Evolutionary conservation across 129 eudicot species (phyloP), one percentile per base, ranked within the genome.

Genomic region (Erigeron canadensis): DNA sequence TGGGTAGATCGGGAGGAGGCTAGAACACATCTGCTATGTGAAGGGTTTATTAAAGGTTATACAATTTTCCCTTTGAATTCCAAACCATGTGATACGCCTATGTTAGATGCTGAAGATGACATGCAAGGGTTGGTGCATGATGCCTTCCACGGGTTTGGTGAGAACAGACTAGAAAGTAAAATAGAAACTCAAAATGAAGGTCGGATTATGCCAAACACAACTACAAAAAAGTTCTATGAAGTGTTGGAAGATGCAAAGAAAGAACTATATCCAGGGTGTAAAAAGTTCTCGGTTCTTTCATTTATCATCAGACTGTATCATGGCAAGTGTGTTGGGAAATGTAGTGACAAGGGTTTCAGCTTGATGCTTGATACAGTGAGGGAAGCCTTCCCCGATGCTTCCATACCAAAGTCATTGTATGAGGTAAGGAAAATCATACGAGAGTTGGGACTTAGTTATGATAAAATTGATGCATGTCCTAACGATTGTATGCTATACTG

Each of bases 181-280:
- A 59, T n/a, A 72, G 34, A 7, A 34, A 12, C 7, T 8, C 2
- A 43, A 57, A 15, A 72, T 16, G 73, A 10, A 57, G n/a, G 10
- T 10, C 2, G 1, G 13, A 17, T 11, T n/a, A 38, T 6, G 47
- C 56, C 19, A 41, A 60, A 72, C 16, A 23, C 58, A 15, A 51
- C 51, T 1, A 54, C 63, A 8, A 23, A 46, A 8, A 71, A 55
- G 9, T 78, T 71, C 41, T 39, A 63, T 73, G 12, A 74, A 44
- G 61, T 63, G 6, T 53, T 78, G 15, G 63, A 60, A 44, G 73
- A 71, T 42, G 73, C 61, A 16, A 68, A 64, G 15, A 62, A 77
- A 77, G 72, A 70, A 63, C 69, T 77, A 61, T 70, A 77, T 70
- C 77, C 58, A 1, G 66, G 81, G 12, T 75, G 73, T 75, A 11